These are phyloP conservation scores for Stentor roeselii DNA, from an alignment of 73 alveolate species.

Conservation along the genomic window DNA sequence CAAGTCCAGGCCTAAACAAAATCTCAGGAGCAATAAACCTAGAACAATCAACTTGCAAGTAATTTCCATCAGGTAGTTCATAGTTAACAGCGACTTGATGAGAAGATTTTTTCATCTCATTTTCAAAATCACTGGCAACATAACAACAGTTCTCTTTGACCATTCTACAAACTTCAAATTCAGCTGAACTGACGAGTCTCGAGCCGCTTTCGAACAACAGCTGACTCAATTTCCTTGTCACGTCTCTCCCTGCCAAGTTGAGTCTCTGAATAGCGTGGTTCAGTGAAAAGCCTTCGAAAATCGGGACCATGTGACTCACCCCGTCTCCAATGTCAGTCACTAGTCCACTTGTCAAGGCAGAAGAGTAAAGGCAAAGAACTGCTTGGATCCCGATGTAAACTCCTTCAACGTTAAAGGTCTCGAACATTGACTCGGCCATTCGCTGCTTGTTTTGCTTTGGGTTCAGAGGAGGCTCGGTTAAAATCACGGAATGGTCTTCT, in stretches of 20 bases:
- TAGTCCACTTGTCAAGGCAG: slow-evolving; percentile 80
- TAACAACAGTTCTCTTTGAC: slow-evolving; percentile 81
- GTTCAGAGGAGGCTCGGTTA: slow-evolving; percentile 86
- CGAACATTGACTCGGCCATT: slow-evolving; percentile 72
- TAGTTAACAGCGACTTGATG: slow-evolving; percentile 46
- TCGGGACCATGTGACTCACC: slow-evolving; percentile 74
- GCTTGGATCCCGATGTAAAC: slow-evolving; percentile 69
- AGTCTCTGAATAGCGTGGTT: slow-evolving; percentile 81
- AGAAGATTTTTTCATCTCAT: slow-evolving; percentile 30
- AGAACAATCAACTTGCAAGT: slow-evolving; percentile 55
- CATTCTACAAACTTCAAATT: slow-evolving; percentile 75
- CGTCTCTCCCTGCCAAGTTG: slow-evolving; percentile 83
- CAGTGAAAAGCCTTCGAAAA: slow-evolving; percentile 74
- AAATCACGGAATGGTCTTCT: slow-evolving; percentile 67
- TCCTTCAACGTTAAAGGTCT: slow-evolving; percentile 77
- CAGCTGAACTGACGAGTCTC: slow-evolving; percentile 67
- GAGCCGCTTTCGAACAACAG: slow-evolving; percentile 62
- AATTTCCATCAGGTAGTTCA: slow-evolving; percentile 76
- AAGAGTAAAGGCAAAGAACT: slow-evolving; percentile 67
- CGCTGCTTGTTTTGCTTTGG: slow-evolving; percentile 75
- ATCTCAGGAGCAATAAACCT: slow-evolving; percentile 81
- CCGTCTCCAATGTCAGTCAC: slow-evolving; percentile 85
- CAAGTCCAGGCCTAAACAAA: slow-evolving; percentile 65
- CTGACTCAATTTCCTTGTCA: slow-evolving; percentile 75
- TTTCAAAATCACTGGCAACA: slow-evolving; percentile 51